Conservation (phyloP, 257 asterid species). For the Gardenia jasminoides region DNA sequence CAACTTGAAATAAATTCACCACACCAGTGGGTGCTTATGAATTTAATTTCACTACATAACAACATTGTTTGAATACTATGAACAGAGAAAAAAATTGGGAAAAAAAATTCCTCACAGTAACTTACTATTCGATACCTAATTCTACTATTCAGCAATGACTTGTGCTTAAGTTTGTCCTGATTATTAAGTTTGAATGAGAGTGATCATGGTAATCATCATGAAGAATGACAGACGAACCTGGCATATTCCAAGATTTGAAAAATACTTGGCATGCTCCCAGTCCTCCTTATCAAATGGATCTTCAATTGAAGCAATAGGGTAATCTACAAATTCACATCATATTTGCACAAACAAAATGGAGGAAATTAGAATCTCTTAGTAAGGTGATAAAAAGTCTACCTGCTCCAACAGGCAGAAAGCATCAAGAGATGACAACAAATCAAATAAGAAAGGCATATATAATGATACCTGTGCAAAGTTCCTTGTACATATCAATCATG, state of each 20-base stretch:
- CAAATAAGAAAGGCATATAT: slow-evolving; percentile 9
- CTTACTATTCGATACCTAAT: not conserved
- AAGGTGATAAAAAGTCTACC: not conserved
- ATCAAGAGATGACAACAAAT: not conserved
- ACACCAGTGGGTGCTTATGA: too few relatives aligned
- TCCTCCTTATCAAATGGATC: slow-evolving; percentile 99
- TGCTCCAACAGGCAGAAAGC: not conserved
- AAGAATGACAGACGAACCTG: slow-evolving; percentile 58
- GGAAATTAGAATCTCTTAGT: slow-evolving; percentile 7
- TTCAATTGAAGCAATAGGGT: slow-evolving; percentile 89
- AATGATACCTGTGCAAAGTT: slow-evolving; percentile 71
- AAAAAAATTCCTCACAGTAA: not conserved
- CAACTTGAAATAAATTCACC: not conserved
- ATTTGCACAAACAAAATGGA: slow-evolving; percentile 8
- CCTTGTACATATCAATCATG: slow-evolving; percentile 83
- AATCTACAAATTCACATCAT: slow-evolving; percentile 46
- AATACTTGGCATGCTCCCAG: slow-evolving; percentile 85
- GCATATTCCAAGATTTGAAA: slow-evolving; percentile 72
- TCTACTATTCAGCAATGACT: not conserved
- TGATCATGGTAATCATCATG: slow-evolving; percentile 15
- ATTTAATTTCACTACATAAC: not conserved
- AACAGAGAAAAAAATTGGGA: not conserved
- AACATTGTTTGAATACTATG: not conserved
- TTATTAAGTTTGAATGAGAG: not conserved
- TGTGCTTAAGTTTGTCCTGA: too few relatives aligned